These are phyloP conservation scores for Aspergillus ochraceoroseus DNA, from an alignment of 2,329 filamentous ascomycete genomes.

Conservation along the genomic window DNA sequence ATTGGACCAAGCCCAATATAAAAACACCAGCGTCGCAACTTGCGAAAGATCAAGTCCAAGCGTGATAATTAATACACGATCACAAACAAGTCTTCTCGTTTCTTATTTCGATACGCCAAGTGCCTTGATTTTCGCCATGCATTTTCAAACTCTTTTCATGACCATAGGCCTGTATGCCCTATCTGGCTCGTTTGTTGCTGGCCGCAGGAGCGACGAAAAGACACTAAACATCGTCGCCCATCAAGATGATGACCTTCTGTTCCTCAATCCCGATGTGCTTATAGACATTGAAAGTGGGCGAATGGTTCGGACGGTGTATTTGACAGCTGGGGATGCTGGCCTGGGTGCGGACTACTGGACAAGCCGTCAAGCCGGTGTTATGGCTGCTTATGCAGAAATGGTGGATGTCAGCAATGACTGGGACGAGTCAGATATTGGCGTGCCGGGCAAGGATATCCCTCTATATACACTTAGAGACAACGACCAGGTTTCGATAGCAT, in stretches of 20 bases:
- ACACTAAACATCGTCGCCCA: constrained; percentile 8
- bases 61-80: too few relatives aligned
- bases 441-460: constrained; percentile 1
- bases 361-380: constrained; percentile 2
- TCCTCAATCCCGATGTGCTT: constrained; percentile 1
- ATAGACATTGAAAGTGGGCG: not conserved
- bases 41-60: too few relatives aligned
- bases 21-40: too few relatives aligned
- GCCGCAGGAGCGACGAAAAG: not conserved
- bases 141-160: too few relatives aligned
- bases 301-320: constrained; percentile 6
- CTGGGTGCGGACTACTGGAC: constrained; percentile 3
- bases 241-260: constrained; percentile 12
- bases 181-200: not conserved
- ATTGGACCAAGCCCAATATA: too few relatives aligned
- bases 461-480: constrained; percentile 2
- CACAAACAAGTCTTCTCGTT: too few relatives aligned
- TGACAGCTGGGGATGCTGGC: constrained; percentile 11
- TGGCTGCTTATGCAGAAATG: constrained; percentile 11
- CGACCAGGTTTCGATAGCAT: constrained; percentile 7
- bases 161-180: not conserved
- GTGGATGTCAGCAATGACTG: constrained; percentile 2
- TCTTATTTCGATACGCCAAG: too few relatives aligned
- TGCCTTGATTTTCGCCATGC: too few relatives aligned
- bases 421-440: constrained; percentile 1